These are phyloP conservation scores for Apostasia ramifera DNA, from an alignment of 106 monocot genomes.

Conservation along the genomic window DNA sequence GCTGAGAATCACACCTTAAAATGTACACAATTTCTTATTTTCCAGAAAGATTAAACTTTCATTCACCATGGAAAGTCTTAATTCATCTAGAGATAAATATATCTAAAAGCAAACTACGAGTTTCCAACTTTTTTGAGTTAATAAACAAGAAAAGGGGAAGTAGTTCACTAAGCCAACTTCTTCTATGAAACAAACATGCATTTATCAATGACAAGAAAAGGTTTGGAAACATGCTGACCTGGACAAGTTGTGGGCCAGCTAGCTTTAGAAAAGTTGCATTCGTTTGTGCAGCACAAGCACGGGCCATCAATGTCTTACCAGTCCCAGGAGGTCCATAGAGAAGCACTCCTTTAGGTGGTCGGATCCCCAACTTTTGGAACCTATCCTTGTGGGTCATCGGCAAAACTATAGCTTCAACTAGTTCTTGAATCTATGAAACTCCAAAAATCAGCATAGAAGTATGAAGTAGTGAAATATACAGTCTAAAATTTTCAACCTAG, in stretches of 20 bases:
- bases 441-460: neutral
- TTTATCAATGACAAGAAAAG: neutral
- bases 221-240: slow-evolving; percentile 36
- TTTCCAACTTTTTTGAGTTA: no score
- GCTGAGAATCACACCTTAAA: no score
- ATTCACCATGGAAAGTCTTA: no score
- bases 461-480: neutral
- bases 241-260: slow-evolving; percentile 94
- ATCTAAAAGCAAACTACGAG: no score
- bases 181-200: neutral
- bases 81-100: no score
- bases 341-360: slow-evolving; percentile 94
- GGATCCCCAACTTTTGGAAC: slow-evolving; percentile 86
- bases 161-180: no score
- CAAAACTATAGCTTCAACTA: slow-evolving; percentile 94
- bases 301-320: slow-evolving; percentile 97
- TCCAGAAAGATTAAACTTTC: no score
- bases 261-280: slow-evolving; percentile 97
- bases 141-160: no score
- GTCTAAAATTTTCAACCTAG: neutral
- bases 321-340: slow-evolving; percentile 96
- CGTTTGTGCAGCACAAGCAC: slow-evolving; percentile 97
- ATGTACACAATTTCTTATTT: no score
- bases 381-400: slow-evolving; percentile 96
- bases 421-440: slow-evolving; percentile 85